Evolutionary conservation across 2,329 filamentous ascomycete species (phyloP).

Genomic region (Hypoxylon sp.): DNA sequence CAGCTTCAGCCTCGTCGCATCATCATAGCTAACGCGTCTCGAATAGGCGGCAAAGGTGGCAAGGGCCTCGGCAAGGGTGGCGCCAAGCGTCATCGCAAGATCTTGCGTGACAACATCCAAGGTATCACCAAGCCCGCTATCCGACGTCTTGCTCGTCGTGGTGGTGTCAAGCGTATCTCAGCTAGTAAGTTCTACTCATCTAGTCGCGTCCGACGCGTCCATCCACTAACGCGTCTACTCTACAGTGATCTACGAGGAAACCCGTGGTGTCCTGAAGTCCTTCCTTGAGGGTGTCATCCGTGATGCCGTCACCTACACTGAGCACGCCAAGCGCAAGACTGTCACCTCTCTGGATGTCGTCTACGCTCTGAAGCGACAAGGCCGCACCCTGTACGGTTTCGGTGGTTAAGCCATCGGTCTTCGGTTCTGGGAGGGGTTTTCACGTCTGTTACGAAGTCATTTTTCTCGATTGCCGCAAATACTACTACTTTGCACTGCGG

Average conservation of each 20-base stretch:
- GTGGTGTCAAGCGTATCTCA: slow-evolving; percentile 99
- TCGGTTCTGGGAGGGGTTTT: slow-evolving; percentile 46
- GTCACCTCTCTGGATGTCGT: slow-evolving; percentile 76
- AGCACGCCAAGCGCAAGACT: slow-evolving; percentile 85
- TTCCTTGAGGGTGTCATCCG: slow-evolving; percentile 87
- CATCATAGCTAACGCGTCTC: slow-evolving; percentile 30
- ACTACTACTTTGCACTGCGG: slow-evolving; percentile 47
- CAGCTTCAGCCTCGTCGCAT: slow-evolving; percentile 27
- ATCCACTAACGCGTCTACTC: slow-evolving; percentile 45
- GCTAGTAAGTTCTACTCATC: slow-evolving; percentile 75
- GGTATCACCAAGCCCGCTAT: slow-evolving; percentile 99
- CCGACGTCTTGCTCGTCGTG: slow-evolving; percentile 97
- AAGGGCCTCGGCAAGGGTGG: slow-evolving; percentile 71
- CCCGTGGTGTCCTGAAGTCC: slow-evolving; percentile 85
- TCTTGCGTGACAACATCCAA: slow-evolving; percentile 99
- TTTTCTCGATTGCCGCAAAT: slow-evolving; percentile 52
- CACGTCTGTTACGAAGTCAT: slow-evolving; percentile 57
- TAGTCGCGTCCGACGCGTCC: slow-evolving; percentile 23
- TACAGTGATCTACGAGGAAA: slow-evolving; percentile 64
- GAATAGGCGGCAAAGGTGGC: slow-evolving; percentile 57
- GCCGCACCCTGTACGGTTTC: slow-evolving; percentile 77
- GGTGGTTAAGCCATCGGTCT: slow-evolving; percentile 66
- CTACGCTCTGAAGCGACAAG: slow-evolving; percentile 75
- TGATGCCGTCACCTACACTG: slow-evolving; percentile 85
- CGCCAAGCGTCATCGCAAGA: slow-evolving; percentile 99